Conservation (phyloP, 371 early-diverging fungal genomes). For the Conidiobolus incongruus region DNA sequence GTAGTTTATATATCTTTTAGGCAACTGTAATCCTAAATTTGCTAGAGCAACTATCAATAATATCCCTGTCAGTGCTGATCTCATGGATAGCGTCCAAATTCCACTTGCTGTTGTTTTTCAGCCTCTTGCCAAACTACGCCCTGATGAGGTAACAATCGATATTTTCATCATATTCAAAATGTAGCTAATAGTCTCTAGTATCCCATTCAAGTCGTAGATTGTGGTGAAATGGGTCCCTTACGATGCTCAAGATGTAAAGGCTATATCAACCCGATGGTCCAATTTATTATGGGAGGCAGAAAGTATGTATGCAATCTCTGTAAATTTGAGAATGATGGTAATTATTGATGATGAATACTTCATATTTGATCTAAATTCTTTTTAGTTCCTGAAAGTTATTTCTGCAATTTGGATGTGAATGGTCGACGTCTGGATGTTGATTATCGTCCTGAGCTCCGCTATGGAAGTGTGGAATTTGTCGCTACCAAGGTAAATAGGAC, state of each 20-base stretch:
- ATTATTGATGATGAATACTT: background rate
- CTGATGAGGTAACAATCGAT: conserved; percentile 27
- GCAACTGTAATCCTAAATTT: conserved; percentile 83
- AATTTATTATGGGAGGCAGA: conserved; percentile 70
- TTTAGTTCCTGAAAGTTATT: conserved; percentile 60
- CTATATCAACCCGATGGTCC: conserved; percentile 80
- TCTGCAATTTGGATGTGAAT: conserved; percentile 76
- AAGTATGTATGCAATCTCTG: conserved; percentile 86
- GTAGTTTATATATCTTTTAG: conserved; percentile 10
- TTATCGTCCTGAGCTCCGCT: conserved; percentile 70
- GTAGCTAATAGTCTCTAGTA: no score
- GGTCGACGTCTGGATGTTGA: conserved; percentile 69
- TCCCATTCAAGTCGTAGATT: conserved; percentile 66
- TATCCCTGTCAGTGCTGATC: conserved; percentile 55
- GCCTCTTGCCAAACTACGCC: conserved; percentile 59
- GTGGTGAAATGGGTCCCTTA: conserved; percentile 75
- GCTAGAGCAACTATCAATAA: conserved; percentile 69
- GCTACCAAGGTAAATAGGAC: conserved; percentile 39
- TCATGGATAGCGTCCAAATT: conserved; percentile 44
- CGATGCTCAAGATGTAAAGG: conserved; percentile 83
- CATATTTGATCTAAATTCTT: background rate
- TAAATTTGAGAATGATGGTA: conserved; percentile 56
- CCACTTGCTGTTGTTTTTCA: conserved; percentile 80
- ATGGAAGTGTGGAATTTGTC: conserved; percentile 75
- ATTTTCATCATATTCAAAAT: conserved; percentile 2